Evolutionary conservation across 768 basidiomycete genomes (phyloP).

Genomic region (Leccinum disarticulatum): DNA sequence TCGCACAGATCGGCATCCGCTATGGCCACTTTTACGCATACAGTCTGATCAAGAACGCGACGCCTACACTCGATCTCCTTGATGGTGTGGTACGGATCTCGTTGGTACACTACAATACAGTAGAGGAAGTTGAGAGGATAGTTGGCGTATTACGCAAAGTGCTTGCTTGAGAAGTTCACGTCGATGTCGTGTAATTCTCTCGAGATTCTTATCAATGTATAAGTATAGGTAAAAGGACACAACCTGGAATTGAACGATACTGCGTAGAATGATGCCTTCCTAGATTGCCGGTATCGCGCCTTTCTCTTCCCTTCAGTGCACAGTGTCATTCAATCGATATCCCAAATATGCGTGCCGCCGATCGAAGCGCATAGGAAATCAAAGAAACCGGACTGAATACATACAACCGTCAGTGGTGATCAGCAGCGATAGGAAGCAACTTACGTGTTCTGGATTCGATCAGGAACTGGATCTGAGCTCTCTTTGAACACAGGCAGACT

Average conservation of each 20-base stretch:
- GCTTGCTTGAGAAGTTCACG: slow-evolving; percentile 27
- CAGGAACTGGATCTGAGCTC: slow-evolving; percentile 37
- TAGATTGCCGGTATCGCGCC: too few species aligned
- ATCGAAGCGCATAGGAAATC: too few species aligned
- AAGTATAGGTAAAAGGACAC: too few species aligned
- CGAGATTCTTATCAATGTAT: neutral
- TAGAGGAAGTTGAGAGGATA: slow-evolving; percentile 64
- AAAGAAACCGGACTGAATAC: too few species aligned
- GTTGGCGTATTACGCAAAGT: slow-evolving; percentile 54
- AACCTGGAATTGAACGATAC: too few species aligned
- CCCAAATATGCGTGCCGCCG: too few species aligned
- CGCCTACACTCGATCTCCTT: slow-evolving; percentile 56
- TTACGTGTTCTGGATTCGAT: slow-evolving; percentile 45
- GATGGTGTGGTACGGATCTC: slow-evolving; percentile 77
- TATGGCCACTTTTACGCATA: slow-evolving; percentile 81
- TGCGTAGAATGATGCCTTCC: too few species aligned
- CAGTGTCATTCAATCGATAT: too few species aligned
- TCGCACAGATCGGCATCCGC: slow-evolving; percentile 66
- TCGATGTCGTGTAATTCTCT: neutral
- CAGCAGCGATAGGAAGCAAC: neutral
- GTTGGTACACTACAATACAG: slow-evolving; percentile 77
- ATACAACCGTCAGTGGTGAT: too few species aligned
- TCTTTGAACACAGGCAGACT: slow-evolving; percentile 44
- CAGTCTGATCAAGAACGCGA: slow-evolving; percentile 51
- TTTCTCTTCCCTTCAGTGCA: too few species aligned